Conservation (phyloP, 306 rosid species). For the Castanea mollissima region DNA sequence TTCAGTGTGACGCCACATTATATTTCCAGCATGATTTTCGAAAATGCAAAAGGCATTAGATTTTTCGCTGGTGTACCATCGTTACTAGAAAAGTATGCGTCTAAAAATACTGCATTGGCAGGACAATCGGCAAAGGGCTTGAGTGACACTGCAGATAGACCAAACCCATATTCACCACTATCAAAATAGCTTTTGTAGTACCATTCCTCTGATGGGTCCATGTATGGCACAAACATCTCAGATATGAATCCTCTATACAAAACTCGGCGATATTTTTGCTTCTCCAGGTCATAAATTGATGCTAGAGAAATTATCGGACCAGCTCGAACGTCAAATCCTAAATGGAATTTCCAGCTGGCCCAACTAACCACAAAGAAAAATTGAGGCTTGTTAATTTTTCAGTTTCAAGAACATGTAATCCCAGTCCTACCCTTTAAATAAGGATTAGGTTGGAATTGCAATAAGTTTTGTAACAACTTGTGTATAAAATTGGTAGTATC, state of each 20-base stretch:
- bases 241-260: conserved; percentile 56
- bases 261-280: conserved; percentile 37
- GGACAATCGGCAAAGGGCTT: conserved; percentile 48
- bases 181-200: conserved; percentile 50
- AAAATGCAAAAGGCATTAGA: conserved; percentile 55
- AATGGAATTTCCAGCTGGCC: conserved; percentile 46
- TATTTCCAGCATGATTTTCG: conserved; percentile 45
- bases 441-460: too few relatives aligned
- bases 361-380: conserved; percentile 32
- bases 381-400: too few relatives aligned
- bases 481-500: too few relatives aligned
- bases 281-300: conserved; percentile 48
- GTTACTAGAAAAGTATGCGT: conserved; percentile 35
- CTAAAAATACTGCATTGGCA: conserved; percentile 48
- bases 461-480: too few relatives aligned
- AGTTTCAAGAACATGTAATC: too few relatives aligned
- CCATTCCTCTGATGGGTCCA: conserved; percentile 62
- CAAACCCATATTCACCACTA: conserved; percentile 52
- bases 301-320: conserved; percentile 57
- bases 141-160: conserved; percentile 42
- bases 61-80: conserved; percentile 46
- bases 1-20: conserved; percentile 78
- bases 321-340: conserved; percentile 42
- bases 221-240: conserved; percentile 56
- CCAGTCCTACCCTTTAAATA: too few relatives aligned